phyloP scores from a whole-genome alignment of 23 red algal species.

The Agarophyton chilense region DNA sequence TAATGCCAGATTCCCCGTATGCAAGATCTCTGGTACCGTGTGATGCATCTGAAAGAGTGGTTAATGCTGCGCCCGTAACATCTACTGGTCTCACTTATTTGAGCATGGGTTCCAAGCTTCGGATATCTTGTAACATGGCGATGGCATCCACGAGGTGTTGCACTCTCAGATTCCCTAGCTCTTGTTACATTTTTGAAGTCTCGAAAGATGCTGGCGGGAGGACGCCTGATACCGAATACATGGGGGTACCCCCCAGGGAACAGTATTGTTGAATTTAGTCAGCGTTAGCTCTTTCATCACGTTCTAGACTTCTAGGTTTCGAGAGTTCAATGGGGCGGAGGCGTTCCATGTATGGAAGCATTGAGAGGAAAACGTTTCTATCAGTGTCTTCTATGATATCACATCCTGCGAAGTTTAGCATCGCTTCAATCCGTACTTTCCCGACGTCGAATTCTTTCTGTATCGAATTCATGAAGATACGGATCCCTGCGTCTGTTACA shows the following conservation, averaged over 20 bases:
- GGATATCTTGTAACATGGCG: conserved; percentile 13
- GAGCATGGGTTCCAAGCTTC: not conserved
- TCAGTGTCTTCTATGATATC: conserved; percentile 6
- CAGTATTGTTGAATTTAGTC: conserved; percentile 11
- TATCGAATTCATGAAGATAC: not conserved
- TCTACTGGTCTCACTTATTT: not conserved
- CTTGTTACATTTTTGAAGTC: conserved; percentile 20
- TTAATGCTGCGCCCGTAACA: not conserved
- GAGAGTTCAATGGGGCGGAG: conserved; percentile 14
- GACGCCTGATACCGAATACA: conserved; percentile 12
- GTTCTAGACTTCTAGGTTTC: not conserved
- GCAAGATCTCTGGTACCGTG: not conserved
- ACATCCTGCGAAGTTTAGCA: conserved; percentile 20
- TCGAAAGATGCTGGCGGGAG: conserved; percentile 10
- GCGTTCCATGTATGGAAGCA: not conserved
- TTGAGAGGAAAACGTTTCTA: conserved; percentile 10
- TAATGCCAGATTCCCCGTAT: conserved; percentile 22
- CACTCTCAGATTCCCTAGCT: not conserved
- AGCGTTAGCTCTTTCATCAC: not conserved
- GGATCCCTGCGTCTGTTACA: not conserved
- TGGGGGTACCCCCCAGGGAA: conserved; percentile 21
- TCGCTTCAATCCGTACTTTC: not conserved
- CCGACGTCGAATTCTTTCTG: conserved; percentile 17
- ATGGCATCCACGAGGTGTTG: conserved; percentile 5
- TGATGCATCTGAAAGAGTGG: conserved; percentile 13